Base-by-base conservation (phyloP, 208 protist genomes). In the Naegleria gruberi region DNA sequence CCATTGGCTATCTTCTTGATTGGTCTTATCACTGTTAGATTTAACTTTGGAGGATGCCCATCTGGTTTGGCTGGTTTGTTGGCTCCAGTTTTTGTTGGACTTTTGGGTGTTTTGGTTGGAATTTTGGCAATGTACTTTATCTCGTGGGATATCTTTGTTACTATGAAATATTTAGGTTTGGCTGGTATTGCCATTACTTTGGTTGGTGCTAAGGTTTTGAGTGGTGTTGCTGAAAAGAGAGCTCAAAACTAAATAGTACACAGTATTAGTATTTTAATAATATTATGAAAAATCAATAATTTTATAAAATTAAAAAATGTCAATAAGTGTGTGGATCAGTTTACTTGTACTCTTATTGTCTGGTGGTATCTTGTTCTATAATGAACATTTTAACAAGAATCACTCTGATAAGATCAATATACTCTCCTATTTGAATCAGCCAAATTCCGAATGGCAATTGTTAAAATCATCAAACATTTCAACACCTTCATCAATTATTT, bases 171-270 rank as follows among this genome's bases (percentile, higher is more conserved):
- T 41, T 83, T 83, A 23, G 12, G n/a, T 83, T 10, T 44, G 5
- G 12, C 44, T 7, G 77, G 77, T 83, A 44, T 83, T 41, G 77
- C 77, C 37, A 83, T 34, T 4, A 26, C 26, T 6, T 23, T 83
- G 12, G 77, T 83, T 83, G 77, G 77, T 44, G 17, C 77, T 4
- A 83, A 83, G 26, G 77, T 83, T 41, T 83, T 83, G 77, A 15
- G 40, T 26, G n/a, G 40, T n/a, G 77, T 83, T 83, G 77, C 77
- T 37, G 8, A 83, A 44, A 83, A 83, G 77, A 83, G 77, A 83
- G n/a, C 51, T 23, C 19, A 10, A 23, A 10, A 65, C 4, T 65
- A 65, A 65, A n/a, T n/a, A n/a, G n/a, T n/a, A n/a, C n/a, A n/a
- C n/a, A n/a, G n/a, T n/a, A n/a, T n/a, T n/a, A n/a, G n/a, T n/a